Evolutionary conservation across 2,329 filamentous ascomycete species (phyloP).

Genomic region (Pseudopyricularia cyperi): DNA sequence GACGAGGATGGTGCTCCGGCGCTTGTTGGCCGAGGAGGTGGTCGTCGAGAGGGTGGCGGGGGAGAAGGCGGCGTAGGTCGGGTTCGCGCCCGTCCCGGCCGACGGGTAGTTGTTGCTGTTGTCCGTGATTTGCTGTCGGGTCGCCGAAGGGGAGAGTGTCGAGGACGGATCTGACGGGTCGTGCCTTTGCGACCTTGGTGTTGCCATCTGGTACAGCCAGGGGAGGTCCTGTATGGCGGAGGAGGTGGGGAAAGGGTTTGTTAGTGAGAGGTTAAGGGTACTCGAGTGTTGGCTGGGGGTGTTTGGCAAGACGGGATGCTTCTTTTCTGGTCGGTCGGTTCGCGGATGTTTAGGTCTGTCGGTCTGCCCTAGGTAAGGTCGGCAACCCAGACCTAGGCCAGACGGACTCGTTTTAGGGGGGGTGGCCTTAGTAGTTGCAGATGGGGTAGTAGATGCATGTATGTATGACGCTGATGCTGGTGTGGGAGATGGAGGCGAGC

Average conservation of each 20-base stretch:
- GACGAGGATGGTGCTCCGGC: conserved; percentile 83
- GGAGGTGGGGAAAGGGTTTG: neutral
- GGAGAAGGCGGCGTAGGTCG: conserved; percentile 83
- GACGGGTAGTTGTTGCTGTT: conserved; percentile 5
- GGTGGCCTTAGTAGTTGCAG: too few relatives aligned
- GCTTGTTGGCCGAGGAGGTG: conserved; percentile 50
- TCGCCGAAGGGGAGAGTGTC: conserved; percentile 7
- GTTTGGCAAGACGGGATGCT: too few relatives aligned
- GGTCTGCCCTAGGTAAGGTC: too few relatives aligned
- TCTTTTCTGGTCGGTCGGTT: too few relatives aligned
- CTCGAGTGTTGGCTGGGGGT: neutral
- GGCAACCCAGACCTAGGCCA: too few relatives aligned
- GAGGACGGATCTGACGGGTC: conserved; percentile 15
- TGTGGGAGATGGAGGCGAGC: too few relatives aligned
- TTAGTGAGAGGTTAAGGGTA: neutral
- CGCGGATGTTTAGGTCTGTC: too few relatives aligned
- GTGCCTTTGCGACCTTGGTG: conserved; percentile 26
- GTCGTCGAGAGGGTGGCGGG: conserved; percentile 57
- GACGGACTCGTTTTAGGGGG: too few relatives aligned
- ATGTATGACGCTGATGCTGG: too few relatives aligned
- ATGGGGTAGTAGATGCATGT: too few relatives aligned
- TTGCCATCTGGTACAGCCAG: conserved; percentile 41
- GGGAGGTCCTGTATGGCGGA: conserved; percentile 25
- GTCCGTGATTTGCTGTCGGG: neutral
- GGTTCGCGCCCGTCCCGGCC: conserved; percentile 25